These are phyloP conservation scores for Sporothrix dimorphospora DNA, from an alignment of 2,329 filamentous ascomycete species.

Conservation along the genomic window DNA sequence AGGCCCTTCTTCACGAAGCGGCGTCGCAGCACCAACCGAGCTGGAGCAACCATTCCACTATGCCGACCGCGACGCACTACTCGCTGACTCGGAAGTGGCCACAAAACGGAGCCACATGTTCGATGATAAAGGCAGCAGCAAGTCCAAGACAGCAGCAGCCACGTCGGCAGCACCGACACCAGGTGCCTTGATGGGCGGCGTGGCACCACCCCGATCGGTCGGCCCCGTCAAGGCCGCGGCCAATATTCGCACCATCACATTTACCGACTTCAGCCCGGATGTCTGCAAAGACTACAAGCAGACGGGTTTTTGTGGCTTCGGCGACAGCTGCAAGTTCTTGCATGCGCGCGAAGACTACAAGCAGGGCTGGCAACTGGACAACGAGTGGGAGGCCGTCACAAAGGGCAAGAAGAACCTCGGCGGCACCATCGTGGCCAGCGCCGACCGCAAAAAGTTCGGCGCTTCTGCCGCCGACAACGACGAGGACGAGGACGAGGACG, in stretches of 20 bases:
- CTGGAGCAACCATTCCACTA: constrained; percentile 42
- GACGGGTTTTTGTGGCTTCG: constrained; percentile 64
- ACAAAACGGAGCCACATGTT: constrained; percentile 78
- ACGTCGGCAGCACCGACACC: constrained; percentile 2
- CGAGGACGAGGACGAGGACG: constrained; percentile 60
- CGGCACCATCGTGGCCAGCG: constrained; percentile 65
- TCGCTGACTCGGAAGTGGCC: constrained; percentile 77
- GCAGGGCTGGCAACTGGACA: constrained; percentile 93
- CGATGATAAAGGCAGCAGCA: constrained; percentile 42
- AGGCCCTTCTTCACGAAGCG: constrained; percentile 30
- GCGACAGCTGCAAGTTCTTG: constrained; percentile 80
- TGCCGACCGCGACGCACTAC: constrained; percentile 64
- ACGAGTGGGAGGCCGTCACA: constrained; percentile 86
- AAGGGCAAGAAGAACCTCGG: constrained; percentile 67
- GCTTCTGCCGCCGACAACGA: constrained; percentile 32
- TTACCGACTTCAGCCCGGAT: constrained; percentile 88
- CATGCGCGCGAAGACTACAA: constrained; percentile 80
- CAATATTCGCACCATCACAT: constrained; percentile 87
- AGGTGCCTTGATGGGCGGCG: constrained; percentile 12
- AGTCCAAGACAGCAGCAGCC: constrained; percentile 64
- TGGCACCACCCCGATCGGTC: constrained; percentile 47
- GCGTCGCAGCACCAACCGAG: constrained; percentile 42
- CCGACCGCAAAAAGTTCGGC: constrained; percentile 50
- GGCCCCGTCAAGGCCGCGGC: constrained; percentile 87
- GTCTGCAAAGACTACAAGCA: constrained; percentile 78